These are phyloP conservation scores for Nicotiana attenuata DNA, from an alignment of 257 asterid species.

Conservation along the genomic window DNA sequence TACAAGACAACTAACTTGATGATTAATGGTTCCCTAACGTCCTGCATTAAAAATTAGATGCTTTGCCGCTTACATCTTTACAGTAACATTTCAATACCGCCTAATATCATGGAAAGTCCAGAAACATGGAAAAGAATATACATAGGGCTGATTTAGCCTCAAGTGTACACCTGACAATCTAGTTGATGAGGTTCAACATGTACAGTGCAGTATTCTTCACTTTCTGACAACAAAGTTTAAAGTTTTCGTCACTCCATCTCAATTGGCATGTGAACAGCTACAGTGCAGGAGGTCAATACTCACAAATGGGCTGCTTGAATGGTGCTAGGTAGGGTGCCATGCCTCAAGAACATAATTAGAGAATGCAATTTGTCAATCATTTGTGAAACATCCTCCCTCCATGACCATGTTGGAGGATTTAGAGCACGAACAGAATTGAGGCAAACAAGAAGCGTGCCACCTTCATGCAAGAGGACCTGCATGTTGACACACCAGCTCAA, in stretches of 20 bases:
- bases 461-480: slow-evolving; percentile 96
- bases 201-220: background rate
- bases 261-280: background rate
- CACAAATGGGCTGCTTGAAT: slow-evolving; percentile 35
- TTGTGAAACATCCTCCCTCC: slow-evolving; percentile 49
- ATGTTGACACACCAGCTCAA: slow-evolving; percentile 2
- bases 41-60: background rate
- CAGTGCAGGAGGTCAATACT: background rate
- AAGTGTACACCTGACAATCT: background rate
- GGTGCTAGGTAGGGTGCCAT: slow-evolving; percentile 19
- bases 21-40: background rate
- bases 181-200: background rate
- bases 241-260: background rate
- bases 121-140: slow-evolving; percentile 4
- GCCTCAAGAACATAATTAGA: slow-evolving; percentile 14
- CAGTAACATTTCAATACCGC: background rate
- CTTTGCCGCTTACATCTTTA: background rate
- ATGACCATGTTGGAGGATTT: slow-evolving; percentile 75
- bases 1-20: background rate
- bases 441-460: slow-evolving; percentile 92
- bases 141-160: background rate
- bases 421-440: slow-evolving; percentile 90
- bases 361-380: slow-evolving; percentile 33
- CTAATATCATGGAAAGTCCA: background rate
- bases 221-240: background rate